phyloP scores from a whole-genome alignment of 2,329 filamentous ascomycete genomes.

The Stemphylium vesicarium region DNA sequence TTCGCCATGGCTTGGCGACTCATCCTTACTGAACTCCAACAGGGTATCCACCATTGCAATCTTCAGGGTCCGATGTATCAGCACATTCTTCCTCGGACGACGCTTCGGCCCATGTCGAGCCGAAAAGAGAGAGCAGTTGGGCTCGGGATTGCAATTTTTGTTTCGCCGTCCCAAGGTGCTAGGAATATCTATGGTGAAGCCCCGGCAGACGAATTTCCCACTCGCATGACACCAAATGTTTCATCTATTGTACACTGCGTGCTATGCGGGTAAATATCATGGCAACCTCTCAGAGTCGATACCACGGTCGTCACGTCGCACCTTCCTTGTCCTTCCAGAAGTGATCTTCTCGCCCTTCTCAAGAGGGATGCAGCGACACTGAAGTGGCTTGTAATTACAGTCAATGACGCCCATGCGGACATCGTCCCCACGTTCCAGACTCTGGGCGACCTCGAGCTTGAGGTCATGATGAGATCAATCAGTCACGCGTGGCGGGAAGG shows the following conservation, averaged over 20 bases:
- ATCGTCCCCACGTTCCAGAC: constrained; percentile 8
- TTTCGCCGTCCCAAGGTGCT: no score
- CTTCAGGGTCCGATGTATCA: no score
- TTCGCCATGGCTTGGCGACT: no score
- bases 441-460: constrained; percentile 20
- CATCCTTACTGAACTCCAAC: no score
- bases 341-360: constrained; percentile 16
- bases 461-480: constrained; percentile 25
- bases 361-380: constrained; percentile 14
- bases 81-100: no score
- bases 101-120: neutral
- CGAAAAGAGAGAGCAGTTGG: no score
- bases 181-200: no score
- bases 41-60: no score
- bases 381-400: constrained; percentile 9
- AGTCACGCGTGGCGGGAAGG: constrained; percentile 33
- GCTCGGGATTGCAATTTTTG: no score
- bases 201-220: neutral
- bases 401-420: constrained; percentile 23
- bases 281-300: constrained; percentile 25
- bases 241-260: constrained; percentile 32
- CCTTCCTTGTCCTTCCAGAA: constrained; percentile 29
- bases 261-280: constrained; percentile 41
- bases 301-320: constrained; percentile 18
- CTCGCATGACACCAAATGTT: constrained; percentile 17